phyloP scores from a whole-genome alignment of 305 asterid species.

The Solanum chacoense region DNA sequence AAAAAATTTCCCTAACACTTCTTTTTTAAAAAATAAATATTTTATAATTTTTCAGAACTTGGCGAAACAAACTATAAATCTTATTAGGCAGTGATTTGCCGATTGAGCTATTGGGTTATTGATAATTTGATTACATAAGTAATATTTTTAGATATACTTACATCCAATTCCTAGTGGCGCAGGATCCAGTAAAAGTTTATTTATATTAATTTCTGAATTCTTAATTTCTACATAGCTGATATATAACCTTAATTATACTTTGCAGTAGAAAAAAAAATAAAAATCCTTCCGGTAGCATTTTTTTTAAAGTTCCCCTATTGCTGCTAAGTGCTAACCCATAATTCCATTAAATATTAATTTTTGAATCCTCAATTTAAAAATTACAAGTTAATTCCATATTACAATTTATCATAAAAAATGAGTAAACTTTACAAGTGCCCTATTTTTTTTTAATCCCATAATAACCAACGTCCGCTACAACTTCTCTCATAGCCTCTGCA shows the following conservation, averaged over 20 bases:
- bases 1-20: neutral
- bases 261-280: neutral
- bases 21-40: neutral
- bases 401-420: no score
- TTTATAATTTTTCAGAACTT: neutral
- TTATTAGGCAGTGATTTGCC: neutral
- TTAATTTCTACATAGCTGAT: neutral
- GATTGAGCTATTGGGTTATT: neutral
- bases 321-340: neutral
- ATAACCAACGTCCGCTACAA: rapidly evolving
- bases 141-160: neutral
- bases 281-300: neutral
- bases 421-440: neutral
- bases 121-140: neutral
- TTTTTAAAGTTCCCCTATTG: neutral
- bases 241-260: neutral
- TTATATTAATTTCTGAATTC: neutral
- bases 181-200: neutral
- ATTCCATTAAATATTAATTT: neutral
- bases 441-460: no score
- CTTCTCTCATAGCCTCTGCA: rapidly evolving
- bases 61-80: neutral
- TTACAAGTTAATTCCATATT: no score
- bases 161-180: neutral
- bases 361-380: neutral